These are phyloP conservation scores for Euphorbia schlechtendalii DNA, from an alignment of 441 rosid species.

Conservation along the genomic window DNA sequence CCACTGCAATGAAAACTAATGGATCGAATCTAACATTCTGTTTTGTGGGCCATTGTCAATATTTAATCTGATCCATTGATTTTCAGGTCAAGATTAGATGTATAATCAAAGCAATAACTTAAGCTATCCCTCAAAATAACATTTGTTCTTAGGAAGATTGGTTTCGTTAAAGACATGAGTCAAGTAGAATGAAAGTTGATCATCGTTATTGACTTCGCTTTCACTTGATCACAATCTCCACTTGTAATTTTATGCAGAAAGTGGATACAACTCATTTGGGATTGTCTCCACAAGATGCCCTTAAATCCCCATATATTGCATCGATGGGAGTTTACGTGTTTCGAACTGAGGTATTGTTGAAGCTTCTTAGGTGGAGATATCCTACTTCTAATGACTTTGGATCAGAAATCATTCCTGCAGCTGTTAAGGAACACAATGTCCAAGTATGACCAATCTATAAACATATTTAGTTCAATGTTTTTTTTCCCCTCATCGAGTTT, in stretches of 20 bases:
- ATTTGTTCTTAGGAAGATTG: background rate
- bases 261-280: slow-evolving; percentile 65
- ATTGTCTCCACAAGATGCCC: slow-evolving; percentile 60
- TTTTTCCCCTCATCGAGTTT: background rate
- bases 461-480: too few relatives aligned
- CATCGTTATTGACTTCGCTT: background rate
- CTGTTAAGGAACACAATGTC: slow-evolving; percentile 71
- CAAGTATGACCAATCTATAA: slow-evolving; percentile 38
- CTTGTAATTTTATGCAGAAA: slow-evolving; percentile 42
- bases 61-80: too few relatives aligned
- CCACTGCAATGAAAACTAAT: too few relatives aligned
- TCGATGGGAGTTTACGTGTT: slow-evolving; percentile 96
- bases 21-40: too few relatives aligned
- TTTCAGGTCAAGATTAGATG: too few relatives aligned
- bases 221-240: background rate
- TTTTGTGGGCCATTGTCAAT: too few relatives aligned
- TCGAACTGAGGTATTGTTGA: slow-evolving; percentile 59
- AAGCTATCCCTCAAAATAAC: too few relatives aligned
- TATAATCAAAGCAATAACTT: too few relatives aligned
- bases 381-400: slow-evolving; percentile 89
- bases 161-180: too few relatives aligned
- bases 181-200: too few relatives aligned
- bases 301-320: slow-evolving; percentile 66
- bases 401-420: slow-evolving; percentile 89
- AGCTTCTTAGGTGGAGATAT: slow-evolving; percentile 63